A percentile compares a stretch with the other conserved stretches of the same genome.
Evolutionary conservation across 2,329 filamentous ascomycete species (phyloP).

Genomic region (Diaporthe batatas): DNA sequence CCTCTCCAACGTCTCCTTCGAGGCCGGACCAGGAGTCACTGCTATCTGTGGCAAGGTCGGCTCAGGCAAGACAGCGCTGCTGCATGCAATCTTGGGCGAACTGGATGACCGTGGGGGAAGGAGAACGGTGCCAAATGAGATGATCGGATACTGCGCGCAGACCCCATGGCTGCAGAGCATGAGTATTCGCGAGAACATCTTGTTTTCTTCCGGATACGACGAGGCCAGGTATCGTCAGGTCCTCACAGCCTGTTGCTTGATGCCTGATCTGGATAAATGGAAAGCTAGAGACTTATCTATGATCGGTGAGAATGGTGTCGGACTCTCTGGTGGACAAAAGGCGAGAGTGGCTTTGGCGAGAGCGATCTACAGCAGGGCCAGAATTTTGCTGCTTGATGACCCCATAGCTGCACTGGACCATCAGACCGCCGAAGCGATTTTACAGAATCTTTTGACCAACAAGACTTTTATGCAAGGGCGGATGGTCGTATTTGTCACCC

Average conservation of each 20-base stretch:
- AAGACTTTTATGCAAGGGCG: conserved; percentile 63
- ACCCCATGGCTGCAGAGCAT: conserved; percentile 76
- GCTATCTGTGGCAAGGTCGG: conserved; percentile 72
- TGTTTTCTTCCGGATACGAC: conserved; percentile 71
- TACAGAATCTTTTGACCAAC: conserved; percentile 69
- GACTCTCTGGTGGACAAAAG: conserved; percentile 74
- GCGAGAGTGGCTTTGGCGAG: conserved; percentile 73
- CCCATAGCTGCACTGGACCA: conserved; percentile 74
- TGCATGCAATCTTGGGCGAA: conserved; percentile 71
- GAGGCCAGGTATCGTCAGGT: conserved; percentile 68
- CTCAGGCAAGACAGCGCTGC: conserved; percentile 71
- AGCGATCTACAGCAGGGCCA: conserved; percentile 70
- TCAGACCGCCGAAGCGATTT: conserved; percentile 70
- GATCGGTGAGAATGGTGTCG: conserved; percentile 73
- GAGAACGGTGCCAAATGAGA: conserved; percentile 61
- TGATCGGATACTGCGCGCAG: conserved; percentile 70
- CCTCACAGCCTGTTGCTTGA: conserved; percentile 71
- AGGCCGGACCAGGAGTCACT: conserved; percentile 64
- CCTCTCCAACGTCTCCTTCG: conserved; percentile 60
- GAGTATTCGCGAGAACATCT: conserved; percentile 74
- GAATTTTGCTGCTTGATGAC: conserved; percentile 72
- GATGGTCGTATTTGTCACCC: conserved; percentile 84
- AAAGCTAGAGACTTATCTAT: conserved; percentile 69
- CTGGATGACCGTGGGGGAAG: conserved; percentile 74
- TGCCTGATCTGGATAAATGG: conserved; percentile 68